Base-by-base conservation (phyloP, 345 rosid species). In the Hibiscus trionum region DNA sequence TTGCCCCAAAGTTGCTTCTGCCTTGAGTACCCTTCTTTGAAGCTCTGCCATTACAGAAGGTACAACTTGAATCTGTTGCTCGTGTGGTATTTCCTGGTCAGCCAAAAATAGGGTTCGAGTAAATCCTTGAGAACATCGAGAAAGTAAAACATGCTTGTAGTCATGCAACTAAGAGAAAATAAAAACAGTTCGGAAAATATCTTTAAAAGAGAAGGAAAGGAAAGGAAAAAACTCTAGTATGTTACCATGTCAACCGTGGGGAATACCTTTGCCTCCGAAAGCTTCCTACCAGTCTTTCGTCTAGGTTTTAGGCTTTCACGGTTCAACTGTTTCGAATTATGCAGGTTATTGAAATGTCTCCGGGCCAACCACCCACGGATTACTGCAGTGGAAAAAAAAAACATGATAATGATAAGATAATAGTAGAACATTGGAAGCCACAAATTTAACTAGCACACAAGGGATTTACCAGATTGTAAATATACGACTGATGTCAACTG, bases 351-450 rank as follows among this genome's bases (percentile, higher is more conserved):
- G 5, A 88, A 80, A 24, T 83, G 81, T 73, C 71, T 88, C 57
- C 93, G 88, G 69, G 83, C 89, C 85, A 93, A 77, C 89, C 94
- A 90, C 44, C 96, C 98, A 56, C 99, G 96, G 64, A 92, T 84
- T 39, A 53, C 99, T 95, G 85, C 80, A 80, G 72, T 21, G 72
- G 56, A 71, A 37, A 58, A 60, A 60, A 21, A 21, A 70, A 52
- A 44, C 31, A 73, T 42, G 39, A 66, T 72, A 17, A 55, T 61
- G 46, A 47, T 6, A 47, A 33, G 16, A 35, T 75, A 76, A 65
- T 4, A 16, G 17, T 33, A 65, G 31, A 56, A 69, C 73, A 61
- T 10, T 66, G 37, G 24, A 70, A 49, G 60, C 62, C 29, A 39
- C 11, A 21, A 35, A 44, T 65, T 64, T 62, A 39, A 19, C 26